phyloP scores from a whole-genome alignment of 139 green algal genomes.

The Haematococcus lacustris region DNA sequence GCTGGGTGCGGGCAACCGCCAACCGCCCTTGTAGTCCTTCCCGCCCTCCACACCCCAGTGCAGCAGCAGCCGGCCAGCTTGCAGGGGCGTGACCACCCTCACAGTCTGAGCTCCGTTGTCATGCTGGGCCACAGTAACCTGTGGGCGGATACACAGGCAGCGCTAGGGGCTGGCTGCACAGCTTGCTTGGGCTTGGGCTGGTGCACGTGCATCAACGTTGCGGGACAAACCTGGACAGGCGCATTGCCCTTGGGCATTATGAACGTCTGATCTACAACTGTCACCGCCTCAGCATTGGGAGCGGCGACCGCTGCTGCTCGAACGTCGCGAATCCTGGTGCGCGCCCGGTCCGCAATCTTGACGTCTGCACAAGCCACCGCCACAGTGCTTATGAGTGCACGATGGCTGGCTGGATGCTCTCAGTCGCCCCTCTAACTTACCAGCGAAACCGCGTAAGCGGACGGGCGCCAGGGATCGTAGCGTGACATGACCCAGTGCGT shows the following conservation, averaged over 20 bases:
- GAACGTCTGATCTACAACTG: constrained; percentile 7
- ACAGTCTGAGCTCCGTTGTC: constrained; percentile 25
- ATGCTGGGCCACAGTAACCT: constrained; percentile 21
- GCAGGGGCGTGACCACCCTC: constrained; percentile 22
- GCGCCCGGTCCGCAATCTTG: no score
- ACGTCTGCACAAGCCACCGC: no score
- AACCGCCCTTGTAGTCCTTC: constrained; percentile 75
- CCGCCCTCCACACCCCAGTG: constrained; percentile 91
- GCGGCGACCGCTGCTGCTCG: no score
- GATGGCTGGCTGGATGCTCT: no score
- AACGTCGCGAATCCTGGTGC: no score
- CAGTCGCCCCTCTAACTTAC: no score
- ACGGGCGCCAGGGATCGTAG: no score
- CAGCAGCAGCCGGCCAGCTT: constrained; percentile 61
- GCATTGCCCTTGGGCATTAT: constrained; percentile 10
- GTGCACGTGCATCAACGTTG: background rate
- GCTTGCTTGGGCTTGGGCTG: background rate
- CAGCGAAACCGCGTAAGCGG: no score
- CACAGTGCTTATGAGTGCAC: no score
- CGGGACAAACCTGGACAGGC: background rate
- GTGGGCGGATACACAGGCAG: background rate
- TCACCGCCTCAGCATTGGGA: background rate
- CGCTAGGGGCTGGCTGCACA: background rate
- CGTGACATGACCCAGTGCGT: no score
- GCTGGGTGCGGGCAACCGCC: constrained; percentile 62